Conservation (phyloP, 2,329 filamentous ascomycete genomes). For the Mycosphaerella arachidis region DNA sequence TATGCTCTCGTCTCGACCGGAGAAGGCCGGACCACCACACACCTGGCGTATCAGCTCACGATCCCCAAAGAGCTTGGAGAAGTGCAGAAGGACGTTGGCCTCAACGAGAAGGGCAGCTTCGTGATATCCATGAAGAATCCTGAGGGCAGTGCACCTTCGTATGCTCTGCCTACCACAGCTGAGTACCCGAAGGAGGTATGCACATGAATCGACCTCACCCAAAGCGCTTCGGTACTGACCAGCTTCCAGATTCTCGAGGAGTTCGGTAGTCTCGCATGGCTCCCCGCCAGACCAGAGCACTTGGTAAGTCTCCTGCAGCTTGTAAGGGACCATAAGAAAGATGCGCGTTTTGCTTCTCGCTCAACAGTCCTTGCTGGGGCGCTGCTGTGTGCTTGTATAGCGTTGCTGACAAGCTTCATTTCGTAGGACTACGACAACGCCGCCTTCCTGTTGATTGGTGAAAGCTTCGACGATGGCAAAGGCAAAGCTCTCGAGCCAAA, state of each 20-base stretch:
- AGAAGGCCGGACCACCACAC: constrained; percentile 54
- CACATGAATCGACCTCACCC: too few species aligned
- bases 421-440: constrained; percentile 61
- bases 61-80: constrained; percentile 65
- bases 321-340: too few species aligned
- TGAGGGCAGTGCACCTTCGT: constrained; percentile 59
- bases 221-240: too few species aligned
- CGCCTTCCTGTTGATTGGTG: constrained; percentile 75
- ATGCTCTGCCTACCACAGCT: constrained; percentile 60
- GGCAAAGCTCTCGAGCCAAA: constrained; percentile 56
- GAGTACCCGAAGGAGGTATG: constrained; percentile 60
- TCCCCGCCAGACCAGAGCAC: constrained; percentile 50
- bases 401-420: not conserved
- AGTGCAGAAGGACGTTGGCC: constrained; percentile 69
- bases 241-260: constrained; percentile 58
- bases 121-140: constrained; percentile 79
- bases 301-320: constrained; percentile 36
- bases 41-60: constrained; percentile 76
- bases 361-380: not conserved
- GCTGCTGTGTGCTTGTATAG: not conserved
- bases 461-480: constrained; percentile 54
- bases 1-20: constrained; percentile 74
- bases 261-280: constrained; percentile 70
- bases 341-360: too few species aligned
- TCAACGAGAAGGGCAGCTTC: constrained; percentile 69